Base-by-base conservation (phyloP, 1,284 basidiomycete genomes). In the Phylloboletellus chloephorus region DNA sequence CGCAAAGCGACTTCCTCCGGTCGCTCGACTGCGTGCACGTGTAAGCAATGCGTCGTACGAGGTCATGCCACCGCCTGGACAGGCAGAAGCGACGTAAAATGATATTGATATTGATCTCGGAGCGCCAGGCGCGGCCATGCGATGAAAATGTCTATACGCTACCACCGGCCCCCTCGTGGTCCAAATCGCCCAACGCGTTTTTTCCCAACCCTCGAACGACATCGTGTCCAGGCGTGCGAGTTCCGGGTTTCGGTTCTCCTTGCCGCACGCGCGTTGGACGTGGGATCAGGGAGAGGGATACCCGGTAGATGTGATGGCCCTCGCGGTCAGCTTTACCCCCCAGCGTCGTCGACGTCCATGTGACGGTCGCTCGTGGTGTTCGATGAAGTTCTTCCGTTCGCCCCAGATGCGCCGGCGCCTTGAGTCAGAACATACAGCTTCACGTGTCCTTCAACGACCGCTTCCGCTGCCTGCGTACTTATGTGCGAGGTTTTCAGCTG, bases 361-460 rank as follows among this genome's bases (percentile, higher is more conserved):
- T 19, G 17, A 21, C 25, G 8, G 16, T 17, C 11, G 5, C 26
- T 13, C 17, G 32, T n/a, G 26, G 21, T 10, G 20, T n/a, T 25
- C 31, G 8, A 21, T 31, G 11, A 44, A 8, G 28, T 23, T 31
- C 26, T 45, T 29, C 31, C 37, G 17, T 28, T 31, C 20, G 10
- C 19, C 20, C 24, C 41, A 10, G 42, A 20, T 21, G 32, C 25
- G 20, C 36, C 20, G 9, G 12, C 35, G 7, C 35, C 26, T 7
- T 31, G 22, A 8, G 29, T 39, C 23, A 42, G 33, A 29, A 72
- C 57, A 46, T 78, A 76, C 66, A 78, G 68, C 49, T 62, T 57
- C 10, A 67, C 63, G 48, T 77, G 75, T 45, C 61, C 59, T 44
- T 65, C 63, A 29, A 75, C 59, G 39, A 72, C 61, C 15, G 58